Conservation (phyloP, 2,329 filamentous ascomycete species). For the Ophiostoma tasmaniense region DNA sequence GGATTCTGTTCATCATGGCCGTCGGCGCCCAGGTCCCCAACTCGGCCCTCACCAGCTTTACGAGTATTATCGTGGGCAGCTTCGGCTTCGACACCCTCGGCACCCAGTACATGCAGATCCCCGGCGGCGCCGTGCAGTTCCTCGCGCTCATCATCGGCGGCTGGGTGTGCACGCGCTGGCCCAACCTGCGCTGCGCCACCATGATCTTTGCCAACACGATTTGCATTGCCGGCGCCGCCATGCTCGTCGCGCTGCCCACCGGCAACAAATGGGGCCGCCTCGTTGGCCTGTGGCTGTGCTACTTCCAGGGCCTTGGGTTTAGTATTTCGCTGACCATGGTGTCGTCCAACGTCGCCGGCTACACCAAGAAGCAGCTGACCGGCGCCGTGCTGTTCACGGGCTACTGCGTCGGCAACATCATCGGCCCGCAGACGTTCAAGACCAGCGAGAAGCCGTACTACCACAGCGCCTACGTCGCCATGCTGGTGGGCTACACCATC, state of each 20-base stretch:
- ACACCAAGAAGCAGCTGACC: slow-evolving; percentile 47
- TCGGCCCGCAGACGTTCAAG: slow-evolving; percentile 46
- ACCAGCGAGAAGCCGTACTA: slow-evolving; percentile 40
- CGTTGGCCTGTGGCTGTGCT: slow-evolving; percentile 45
- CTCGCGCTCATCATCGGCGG: slow-evolving; percentile 43
- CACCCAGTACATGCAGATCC: slow-evolving; percentile 42
- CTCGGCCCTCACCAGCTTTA: slow-evolving; percentile 33
- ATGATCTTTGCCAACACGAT: slow-evolving; percentile 49
- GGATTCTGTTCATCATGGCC: slow-evolving; percentile 41
- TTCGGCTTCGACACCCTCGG: slow-evolving; percentile 27
- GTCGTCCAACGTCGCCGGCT: slow-evolving; percentile 44
- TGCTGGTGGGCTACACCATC: slow-evolving; percentile 46
- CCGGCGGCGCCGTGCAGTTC: slow-evolving; percentile 50
- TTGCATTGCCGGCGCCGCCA: slow-evolving; percentile 44
- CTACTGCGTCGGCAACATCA: slow-evolving; percentile 47
- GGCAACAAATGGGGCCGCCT: slow-evolving; percentile 45
- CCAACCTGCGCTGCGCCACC: slow-evolving; percentile 43
- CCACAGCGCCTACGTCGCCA: slow-evolving; percentile 42
- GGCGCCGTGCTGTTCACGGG: slow-evolving; percentile 43
- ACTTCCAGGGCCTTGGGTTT: slow-evolving; percentile 30
- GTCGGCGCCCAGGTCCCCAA: slow-evolving; percentile 21
- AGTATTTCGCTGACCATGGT: slow-evolving; percentile 46
- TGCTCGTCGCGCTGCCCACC: slow-evolving; percentile 42
- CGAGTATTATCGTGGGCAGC: slow-evolving; percentile 27
- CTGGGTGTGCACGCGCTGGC: slow-evolving; percentile 43